Percentiles rank a stretch among this genome's conserved stretches.
Conservation (phyloP, 257 asterid genomes). For the Capsicum chinense region DNA sequence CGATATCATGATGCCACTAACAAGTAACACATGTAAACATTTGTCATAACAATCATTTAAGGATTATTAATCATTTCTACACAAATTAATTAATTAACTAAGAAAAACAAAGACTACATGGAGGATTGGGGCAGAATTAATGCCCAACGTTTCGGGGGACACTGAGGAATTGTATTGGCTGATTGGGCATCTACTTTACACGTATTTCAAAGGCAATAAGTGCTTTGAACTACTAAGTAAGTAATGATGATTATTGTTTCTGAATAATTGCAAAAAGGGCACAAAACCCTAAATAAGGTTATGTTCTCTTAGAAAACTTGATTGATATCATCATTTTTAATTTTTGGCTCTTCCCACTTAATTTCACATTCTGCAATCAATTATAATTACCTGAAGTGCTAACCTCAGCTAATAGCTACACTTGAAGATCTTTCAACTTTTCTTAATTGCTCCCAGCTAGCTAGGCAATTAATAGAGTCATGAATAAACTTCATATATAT, state of each 20-base stretch:
- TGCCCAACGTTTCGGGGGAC: constrained; percentile 46
- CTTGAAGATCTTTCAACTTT: not conserved
- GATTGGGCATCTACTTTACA: constrained; percentile 45
- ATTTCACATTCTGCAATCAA: not conserved
- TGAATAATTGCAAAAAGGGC: constrained; percentile 32
- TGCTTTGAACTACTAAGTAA: constrained; percentile 31
- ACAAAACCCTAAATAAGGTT: constrained; percentile 38
- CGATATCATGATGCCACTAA: constrained; percentile 2
- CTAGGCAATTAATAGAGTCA: not conserved
- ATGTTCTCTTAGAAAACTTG: constrained; percentile 44
- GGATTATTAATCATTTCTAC: not conserved
- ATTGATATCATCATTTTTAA: constrained; percentile 38
- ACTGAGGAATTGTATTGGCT: constrained; percentile 11
- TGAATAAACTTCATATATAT: too few relatives aligned
- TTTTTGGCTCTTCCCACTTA: constrained; percentile 29
- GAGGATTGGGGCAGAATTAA: constrained; percentile 32
- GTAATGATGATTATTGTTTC: constrained; percentile 58
- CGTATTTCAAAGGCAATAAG: constrained; percentile 51
- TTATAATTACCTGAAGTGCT: not conserved
- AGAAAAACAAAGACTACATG: not conserved
- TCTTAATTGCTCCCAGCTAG: not conserved
- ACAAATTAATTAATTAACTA: not conserved
- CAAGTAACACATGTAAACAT: not conserved
- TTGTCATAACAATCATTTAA: not conserved
- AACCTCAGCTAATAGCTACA: not conserved